Evolutionary conservation across 768 basidiomycete species (phyloP).

Genomic region (Macrolepiota albuminosa): DNA sequence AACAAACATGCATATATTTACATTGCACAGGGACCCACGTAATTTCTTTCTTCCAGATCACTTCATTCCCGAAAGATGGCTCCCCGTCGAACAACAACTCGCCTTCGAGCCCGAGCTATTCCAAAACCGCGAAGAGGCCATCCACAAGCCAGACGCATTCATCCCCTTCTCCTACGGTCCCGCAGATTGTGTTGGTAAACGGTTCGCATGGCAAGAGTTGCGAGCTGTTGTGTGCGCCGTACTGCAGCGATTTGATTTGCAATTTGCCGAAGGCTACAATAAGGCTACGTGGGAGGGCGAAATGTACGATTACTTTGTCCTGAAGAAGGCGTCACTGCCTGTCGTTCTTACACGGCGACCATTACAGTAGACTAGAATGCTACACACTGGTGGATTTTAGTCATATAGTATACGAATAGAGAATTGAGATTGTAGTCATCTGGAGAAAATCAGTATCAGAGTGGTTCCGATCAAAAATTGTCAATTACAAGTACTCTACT

Average conservation of each 20-base stretch:
- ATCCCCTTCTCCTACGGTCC: slow-evolving; percentile 42
- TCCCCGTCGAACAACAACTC: slow-evolving; percentile 17
- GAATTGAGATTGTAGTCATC: neutral
- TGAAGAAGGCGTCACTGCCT: slow-evolving; percentile 26
- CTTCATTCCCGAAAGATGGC: slow-evolving; percentile 37
- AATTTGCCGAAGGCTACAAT: slow-evolving; percentile 23
- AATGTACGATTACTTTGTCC: slow-evolving; percentile 27
- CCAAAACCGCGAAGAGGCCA: slow-evolving; percentile 8
- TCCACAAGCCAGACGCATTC: slow-evolving; percentile 26
- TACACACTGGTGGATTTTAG: neutral
- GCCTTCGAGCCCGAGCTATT: slow-evolving; percentile 18
- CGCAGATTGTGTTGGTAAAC: slow-evolving; percentile 44
- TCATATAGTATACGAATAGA: neutral
- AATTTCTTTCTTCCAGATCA: slow-evolving; percentile 33
- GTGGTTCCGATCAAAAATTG: neutral
- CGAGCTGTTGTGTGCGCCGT: slow-evolving; percentile 24
- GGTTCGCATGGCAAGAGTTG: slow-evolving; percentile 31
- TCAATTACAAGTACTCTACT: neutral
- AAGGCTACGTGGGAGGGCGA: slow-evolving; percentile 22
- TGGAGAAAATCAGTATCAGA: neutral
- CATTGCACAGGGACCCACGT: slow-evolving; percentile 31
- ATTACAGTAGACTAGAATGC: neutral
- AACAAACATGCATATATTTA: slow-evolving; percentile 28
- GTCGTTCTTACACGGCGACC: slow-evolving; percentile 11
- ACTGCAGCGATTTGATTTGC: slow-evolving; percentile 26